phyloP scores from a whole-genome alignment of 805 yeast genomes.

The Candida bentonensis region DNA sequence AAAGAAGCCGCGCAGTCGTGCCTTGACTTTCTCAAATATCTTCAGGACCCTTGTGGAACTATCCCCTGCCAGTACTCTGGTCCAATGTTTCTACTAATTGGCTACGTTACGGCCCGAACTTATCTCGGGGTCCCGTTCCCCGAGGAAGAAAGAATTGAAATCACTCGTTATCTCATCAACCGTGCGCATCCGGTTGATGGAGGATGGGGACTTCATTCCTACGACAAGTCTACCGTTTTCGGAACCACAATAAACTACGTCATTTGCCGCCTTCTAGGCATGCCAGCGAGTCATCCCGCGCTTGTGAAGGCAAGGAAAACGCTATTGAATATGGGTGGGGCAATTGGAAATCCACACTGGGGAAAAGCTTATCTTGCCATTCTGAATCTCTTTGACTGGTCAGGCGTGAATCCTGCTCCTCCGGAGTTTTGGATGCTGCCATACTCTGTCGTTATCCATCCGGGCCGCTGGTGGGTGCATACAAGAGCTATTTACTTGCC shows the following conservation, averaged over 20 bases:
- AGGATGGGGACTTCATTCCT: constrained; percentile 97
- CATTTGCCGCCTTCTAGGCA: constrained; percentile 63
- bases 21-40: constrained; percentile 49
- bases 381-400: constrained; percentile 77
- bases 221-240: constrained; percentile 87
- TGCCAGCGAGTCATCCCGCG: constrained; percentile 61
- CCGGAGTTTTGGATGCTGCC: constrained; percentile 90
- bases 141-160: constrained; percentile 48
- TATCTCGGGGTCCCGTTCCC: constrained; percentile 57
- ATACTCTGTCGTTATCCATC: constrained; percentile 68
- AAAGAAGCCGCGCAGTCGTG: constrained; percentile 30
- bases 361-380: constrained; percentile 86
- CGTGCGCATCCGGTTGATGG: constrained; percentile 96
- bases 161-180: constrained; percentile 78
- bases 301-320: constrained; percentile 63
- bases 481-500: constrained; percentile 86
- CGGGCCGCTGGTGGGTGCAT: constrained; percentile 98
- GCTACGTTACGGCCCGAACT: constrained; percentile 65
- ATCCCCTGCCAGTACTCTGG: constrained; percentile 93
- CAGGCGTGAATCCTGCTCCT: constrained; percentile 97
- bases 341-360: constrained; percentile 89
- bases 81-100: constrained; percentile 94
- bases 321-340: constrained; percentile 69
- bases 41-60: constrained; percentile 71
- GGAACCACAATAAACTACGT: constrained; percentile 88